phyloP scores from a whole-genome alignment of 192 early-diverging fungal species.

The Backusella tarrabulga region DNA sequence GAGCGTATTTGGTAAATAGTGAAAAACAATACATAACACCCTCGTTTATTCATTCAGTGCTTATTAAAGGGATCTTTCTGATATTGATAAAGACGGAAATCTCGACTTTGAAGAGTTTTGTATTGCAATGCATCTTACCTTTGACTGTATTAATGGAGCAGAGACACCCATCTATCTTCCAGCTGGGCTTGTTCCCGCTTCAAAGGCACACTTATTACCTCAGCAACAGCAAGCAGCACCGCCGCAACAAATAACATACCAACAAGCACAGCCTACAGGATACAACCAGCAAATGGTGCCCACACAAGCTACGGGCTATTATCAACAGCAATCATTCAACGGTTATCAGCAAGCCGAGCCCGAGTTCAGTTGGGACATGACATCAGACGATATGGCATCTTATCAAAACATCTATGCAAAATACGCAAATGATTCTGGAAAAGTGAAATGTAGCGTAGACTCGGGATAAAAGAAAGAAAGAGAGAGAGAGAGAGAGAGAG shows the following conservation, averaged over 20 bases:
- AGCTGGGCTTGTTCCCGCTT: slow-evolving; percentile 60
- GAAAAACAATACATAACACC: neutral
- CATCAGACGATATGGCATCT: slow-evolving; percentile 51
- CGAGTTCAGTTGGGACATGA: slow-evolving; percentile 68
- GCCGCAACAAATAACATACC: slow-evolving; percentile 26
- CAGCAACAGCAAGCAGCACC: slow-evolving; percentile 13
- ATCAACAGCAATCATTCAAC: neutral
- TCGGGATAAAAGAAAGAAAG: neutral
- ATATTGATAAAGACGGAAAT: slow-evolving; percentile 80
- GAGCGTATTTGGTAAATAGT: slow-evolving; percentile 43
- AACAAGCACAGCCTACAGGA: slow-evolving; percentile 24
- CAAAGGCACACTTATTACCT: slow-evolving; percentile 56
- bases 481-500: no score
- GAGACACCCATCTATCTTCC: slow-evolving; percentile 62
- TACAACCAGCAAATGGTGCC: slow-evolving; percentile 20
- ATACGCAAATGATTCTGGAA: slow-evolving; percentile 48
- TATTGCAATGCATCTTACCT: slow-evolving; percentile 74
- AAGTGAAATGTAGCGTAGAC: slow-evolving; percentile 47
- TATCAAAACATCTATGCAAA: slow-evolving; percentile 59
- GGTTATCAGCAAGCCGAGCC: slow-evolving; percentile 12
- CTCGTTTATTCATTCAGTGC: neutral
- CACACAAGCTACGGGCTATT: slow-evolving; percentile 21
- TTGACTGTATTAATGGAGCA: slow-evolving; percentile 57
- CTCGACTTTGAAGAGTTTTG: slow-evolving; percentile 86
- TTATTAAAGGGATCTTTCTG: slow-evolving; percentile 64